Evolutionary conservation across 495 filamentous ascomycete species (phyloP).

Genomic region (Talaromyces nanjingensis): DNA sequence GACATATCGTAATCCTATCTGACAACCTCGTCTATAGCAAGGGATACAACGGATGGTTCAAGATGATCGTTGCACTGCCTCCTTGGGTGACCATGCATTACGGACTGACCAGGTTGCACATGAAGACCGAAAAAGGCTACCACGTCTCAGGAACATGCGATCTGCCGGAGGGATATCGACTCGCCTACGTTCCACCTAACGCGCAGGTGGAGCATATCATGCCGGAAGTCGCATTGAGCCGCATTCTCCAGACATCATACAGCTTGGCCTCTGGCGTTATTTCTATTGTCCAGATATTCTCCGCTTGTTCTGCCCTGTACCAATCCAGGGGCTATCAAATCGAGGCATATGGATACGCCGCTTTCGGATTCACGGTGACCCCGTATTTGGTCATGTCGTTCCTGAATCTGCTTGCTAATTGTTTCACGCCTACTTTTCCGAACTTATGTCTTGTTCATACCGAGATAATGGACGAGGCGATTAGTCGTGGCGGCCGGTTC

Average conservation of each 20-base stretch:
- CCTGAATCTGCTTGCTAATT: conserved; percentile 47
- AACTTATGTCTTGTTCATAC: conserved; percentile 33
- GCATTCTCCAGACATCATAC: conserved; percentile 16
- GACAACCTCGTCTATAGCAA: neutral
- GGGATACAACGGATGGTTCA: neutral
- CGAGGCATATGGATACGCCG: conserved; percentile 31
- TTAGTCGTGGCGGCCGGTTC: conserved; percentile 23
- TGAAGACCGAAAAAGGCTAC: neutral
- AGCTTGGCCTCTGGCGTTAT: conserved; percentile 24
- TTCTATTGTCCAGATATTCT: conserved; percentile 32
- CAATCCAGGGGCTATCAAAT: conserved; percentile 29
- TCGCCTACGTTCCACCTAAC: conserved; percentile 14
- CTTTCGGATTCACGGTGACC: conserved; percentile 35
- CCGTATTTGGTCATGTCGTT: conserved; percentile 64
- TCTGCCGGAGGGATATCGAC: conserved; percentile 18
- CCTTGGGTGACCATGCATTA: neutral
- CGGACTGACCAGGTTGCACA: neutral
- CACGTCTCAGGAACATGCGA: conserved; percentile 12
- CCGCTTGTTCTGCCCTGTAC: conserved; percentile 29
- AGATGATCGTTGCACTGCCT: neutral
- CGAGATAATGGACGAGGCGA: conserved; percentile 36
- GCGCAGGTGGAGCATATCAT: conserved; percentile 10
- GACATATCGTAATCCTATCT: neutral
- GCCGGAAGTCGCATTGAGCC: neutral
- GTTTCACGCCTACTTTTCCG: conserved; percentile 31